These are phyloP conservation scores for Zopfia rhizophila DNA, from an alignment of 2,329 filamentous ascomycete genomes.

Conservation along the genomic window DNA sequence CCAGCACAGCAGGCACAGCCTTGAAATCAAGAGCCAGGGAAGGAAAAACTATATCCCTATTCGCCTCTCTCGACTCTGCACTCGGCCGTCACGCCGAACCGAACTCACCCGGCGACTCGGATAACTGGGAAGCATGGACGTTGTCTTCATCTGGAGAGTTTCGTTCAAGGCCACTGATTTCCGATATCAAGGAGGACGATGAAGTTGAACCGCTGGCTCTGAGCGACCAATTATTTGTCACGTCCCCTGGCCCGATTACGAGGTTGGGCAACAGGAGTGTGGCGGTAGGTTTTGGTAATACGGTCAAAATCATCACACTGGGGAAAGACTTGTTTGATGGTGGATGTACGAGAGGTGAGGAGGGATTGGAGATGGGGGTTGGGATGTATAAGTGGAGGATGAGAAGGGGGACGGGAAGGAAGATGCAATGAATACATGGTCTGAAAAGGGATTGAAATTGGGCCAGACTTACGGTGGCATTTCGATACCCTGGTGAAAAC, in stretches of 20 bases:
- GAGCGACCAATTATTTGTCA: slow-evolving; percentile 71
- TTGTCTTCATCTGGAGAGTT: slow-evolving; percentile 60
- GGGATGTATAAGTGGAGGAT: slow-evolving; percentile 24
- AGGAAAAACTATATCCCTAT: slow-evolving; percentile 1
- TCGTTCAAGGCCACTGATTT: slow-evolving; percentile 50
- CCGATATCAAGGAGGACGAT: slow-evolving; percentile 22
- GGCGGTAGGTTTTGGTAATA: slow-evolving; percentile 77
- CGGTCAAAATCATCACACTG: slow-evolving; percentile 75
- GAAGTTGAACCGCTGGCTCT: slow-evolving; percentile 9
- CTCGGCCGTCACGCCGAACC: slow-evolving; percentile 16
- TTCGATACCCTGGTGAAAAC: too few relatives aligned
- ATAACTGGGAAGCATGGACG: slow-evolving; percentile 66
- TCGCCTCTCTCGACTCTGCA: slow-evolving; percentile 14
- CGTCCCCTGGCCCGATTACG: slow-evolving; percentile 71
- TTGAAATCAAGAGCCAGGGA: neutral
- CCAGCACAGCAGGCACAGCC: neutral
- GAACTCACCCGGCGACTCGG: slow-evolving; percentile 30
- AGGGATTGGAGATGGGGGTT: slow-evolving; percentile 9
- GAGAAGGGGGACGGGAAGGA: slow-evolving; percentile 27
- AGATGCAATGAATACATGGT: slow-evolving; percentile 28
- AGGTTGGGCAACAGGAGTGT: slow-evolving; percentile 72
- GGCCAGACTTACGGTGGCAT: too few relatives aligned
- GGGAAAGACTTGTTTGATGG: slow-evolving; percentile 72
- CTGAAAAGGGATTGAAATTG: too few relatives aligned
- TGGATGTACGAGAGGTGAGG: slow-evolving; percentile 10